These are phyloP conservation scores for Paecilomyces niveus DNA, from an alignment of 2,329 filamentous ascomycete genomes.

Conservation along the genomic window DNA sequence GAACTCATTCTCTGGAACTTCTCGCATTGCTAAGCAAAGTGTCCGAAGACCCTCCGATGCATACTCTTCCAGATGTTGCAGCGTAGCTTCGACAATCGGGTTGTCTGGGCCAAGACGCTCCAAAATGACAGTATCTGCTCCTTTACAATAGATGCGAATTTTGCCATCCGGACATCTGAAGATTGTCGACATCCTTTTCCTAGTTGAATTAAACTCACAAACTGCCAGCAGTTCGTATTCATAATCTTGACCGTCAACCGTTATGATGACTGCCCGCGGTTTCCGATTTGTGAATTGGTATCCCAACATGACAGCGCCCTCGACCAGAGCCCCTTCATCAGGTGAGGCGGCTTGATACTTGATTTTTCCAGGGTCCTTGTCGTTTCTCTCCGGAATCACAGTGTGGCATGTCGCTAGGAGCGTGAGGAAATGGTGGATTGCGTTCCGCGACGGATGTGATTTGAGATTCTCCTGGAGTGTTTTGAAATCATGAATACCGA, in stretches of 20 bases:
- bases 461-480: constrained; percentile 63
- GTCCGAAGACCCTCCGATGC: constrained; percentile 93
- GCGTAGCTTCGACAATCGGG: constrained; percentile 77
- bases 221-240: constrained; percentile 91
- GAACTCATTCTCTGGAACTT: constrained; percentile 83
- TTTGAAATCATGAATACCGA: constrained; percentile 79
- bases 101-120: constrained; percentile 81
- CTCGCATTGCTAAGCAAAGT: constrained; percentile 88
- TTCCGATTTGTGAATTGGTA: constrained; percentile 89
- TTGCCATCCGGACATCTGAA: constrained; percentile 95
- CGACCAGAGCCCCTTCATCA: constrained; percentile 92
- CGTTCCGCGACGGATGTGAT: constrained; percentile 50
- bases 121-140: constrained; percentile 93
- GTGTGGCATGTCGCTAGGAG: constrained; percentile 90
- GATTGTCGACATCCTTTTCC: constrained; percentile 97
- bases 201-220: constrained; percentile 97
- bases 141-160: constrained; percentile 89
- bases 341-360: constrained; percentile 98
- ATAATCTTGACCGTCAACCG: constrained; percentile 61
- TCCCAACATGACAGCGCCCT: constrained; percentile 77
- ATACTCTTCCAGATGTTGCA: constrained; percentile 96
- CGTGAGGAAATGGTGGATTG: constrained; percentile 76
- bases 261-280: constrained; percentile 78
- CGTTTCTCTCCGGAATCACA: constrained; percentile 84
- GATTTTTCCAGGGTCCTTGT: constrained; percentile 71